A percentile compares a stretch with the other conserved stretches of the same genome.
phyloP scores from a whole-genome alignment of 176 grass and related monocot genomes.

The Ensete glaucum region DNA sequence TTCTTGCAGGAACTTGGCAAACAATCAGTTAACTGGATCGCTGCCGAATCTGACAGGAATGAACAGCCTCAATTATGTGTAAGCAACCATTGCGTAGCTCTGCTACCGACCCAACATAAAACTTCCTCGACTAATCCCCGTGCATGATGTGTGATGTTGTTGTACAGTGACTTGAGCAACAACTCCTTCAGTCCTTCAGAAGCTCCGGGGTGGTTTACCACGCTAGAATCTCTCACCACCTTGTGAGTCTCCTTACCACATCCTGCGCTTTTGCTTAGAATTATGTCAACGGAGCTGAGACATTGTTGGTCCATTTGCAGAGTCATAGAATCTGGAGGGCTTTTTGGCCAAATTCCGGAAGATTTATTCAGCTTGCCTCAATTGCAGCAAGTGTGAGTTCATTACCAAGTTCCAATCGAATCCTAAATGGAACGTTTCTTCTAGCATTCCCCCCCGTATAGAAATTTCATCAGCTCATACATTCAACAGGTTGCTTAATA shows the following conservation, averaged over 20 bases:
- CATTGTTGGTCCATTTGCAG: constrained; percentile 37
- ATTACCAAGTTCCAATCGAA: constrained; percentile 15
- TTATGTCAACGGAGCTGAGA: constrained; percentile 1
- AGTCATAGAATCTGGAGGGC: constrained; percentile 40
- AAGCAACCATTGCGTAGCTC: constrained; percentile 14
- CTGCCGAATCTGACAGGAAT: constrained; percentile 52
- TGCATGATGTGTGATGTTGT: neutral
- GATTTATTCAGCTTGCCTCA: constrained; percentile 40
- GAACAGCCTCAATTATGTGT: constrained; percentile 43
- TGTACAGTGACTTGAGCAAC: constrained; percentile 72
- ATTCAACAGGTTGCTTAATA: constrained; percentile 46
- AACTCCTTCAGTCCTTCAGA: constrained; percentile 43
- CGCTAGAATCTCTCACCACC: constrained; percentile 34
- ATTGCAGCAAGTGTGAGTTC: constrained; percentile 82
- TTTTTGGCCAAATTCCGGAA: constrained; percentile 36
- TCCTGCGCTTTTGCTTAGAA: neutral
- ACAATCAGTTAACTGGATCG: constrained; percentile 43
- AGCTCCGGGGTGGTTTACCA: constrained; percentile 50
- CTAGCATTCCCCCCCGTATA: neutral
- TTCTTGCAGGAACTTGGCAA: constrained; percentile 54
- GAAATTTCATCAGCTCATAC: neutral
- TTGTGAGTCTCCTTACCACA: constrained; percentile 38
- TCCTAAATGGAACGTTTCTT: neutral
- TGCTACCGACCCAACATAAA: constrained; percentile 6
- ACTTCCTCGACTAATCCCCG: constrained; percentile 5